Percentiles rank a stretch among this genome's conserved stretches.
Evolutionary conservation across 306 rosid genomes (phyloP).

Genomic region (Senna tora): DNA sequence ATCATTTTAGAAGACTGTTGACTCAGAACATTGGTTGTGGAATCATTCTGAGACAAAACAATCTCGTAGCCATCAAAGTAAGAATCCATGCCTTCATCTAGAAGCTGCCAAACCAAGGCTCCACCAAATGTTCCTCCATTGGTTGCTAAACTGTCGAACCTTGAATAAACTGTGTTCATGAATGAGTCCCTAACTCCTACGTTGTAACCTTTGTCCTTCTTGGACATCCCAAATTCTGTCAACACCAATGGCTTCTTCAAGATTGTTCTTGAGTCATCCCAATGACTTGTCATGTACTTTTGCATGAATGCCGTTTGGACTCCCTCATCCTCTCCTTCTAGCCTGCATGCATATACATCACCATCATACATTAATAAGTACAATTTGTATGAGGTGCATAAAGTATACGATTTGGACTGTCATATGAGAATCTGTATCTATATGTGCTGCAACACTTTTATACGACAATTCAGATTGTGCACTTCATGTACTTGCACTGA

Average conservation of each 20-base stretch:
- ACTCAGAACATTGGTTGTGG: constrained; percentile 40
- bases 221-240: neutral
- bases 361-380: no score
- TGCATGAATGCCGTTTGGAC: constrained; percentile 49
- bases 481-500: no score
- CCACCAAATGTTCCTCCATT: constrained; percentile 51
- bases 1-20: constrained; percentile 51
- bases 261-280: constrained; percentile 46
- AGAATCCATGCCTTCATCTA: constrained; percentile 55
- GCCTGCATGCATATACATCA: no score
- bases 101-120: constrained; percentile 58
- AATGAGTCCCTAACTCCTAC: neutral
- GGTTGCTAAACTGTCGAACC: constrained; percentile 41
- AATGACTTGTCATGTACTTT: constrained; percentile 47
- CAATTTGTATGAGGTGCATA: no score
- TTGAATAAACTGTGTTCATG: constrained; percentile 40
- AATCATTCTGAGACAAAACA: constrained; percentile 48
- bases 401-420: no score
- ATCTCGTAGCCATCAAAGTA: constrained; percentile 54
- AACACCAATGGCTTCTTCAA: constrained; percentile 56
- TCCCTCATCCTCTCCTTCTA: constrained; percentile 37
- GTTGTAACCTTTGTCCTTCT: neutral
- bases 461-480: no score
- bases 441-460: no score
- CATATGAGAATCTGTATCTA: no score